Evolutionary conservation across 169 alveolate genomes (phyloP), one percentile per base, ranked within the genome.

Genomic region (Pseudocohnilembus persalinus): DNA sequence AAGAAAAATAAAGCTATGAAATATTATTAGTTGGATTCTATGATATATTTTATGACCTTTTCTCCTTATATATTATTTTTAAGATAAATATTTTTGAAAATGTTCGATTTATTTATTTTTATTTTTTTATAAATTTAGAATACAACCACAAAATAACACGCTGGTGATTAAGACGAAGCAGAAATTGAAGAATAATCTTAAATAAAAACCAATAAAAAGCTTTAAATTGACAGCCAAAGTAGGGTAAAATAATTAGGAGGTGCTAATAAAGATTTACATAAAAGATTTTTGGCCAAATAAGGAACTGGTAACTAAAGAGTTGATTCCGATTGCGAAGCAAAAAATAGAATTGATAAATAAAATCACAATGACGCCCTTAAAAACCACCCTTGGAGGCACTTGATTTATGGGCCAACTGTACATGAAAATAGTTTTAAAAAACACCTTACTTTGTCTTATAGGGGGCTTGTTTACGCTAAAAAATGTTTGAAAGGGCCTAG

Each of bases 401-500:
- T 86, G 29, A 86, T 86, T 11, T 86, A 73, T 74, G 83, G 85
- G 33, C 82, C 83, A 34, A 74, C 63, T 24, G 74, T 86, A 0
- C 78, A 77, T 32, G 90, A 86, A 68, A 81, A 81, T 0, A 68
- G 79, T 1, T 86, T 86, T 25, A 86, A 86, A 76, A 86, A 81
- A 16, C 90, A 86, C 73, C 72, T 86, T 27, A 63, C 77, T n/a
- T 49, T 86, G 1, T 80, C 84, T 49, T 75, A 86, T 29, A 49
- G 90, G 31, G 90, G 90, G 24, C 81, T 86, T 29, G 83, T 86
- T 24, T 85, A 85, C 73, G 84, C 89, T 1, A 85, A 77, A 74
- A 85, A 85, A 64, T 85, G 89, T 63, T 75, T 78, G 26, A 85
- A 85, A 73, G 86, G 89, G 16, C 90, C 90, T 31, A 80, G 87